phyloP scores from a whole-genome alignment of 73 alveolate species.

The Tetrahymena malaccensis region DNA sequence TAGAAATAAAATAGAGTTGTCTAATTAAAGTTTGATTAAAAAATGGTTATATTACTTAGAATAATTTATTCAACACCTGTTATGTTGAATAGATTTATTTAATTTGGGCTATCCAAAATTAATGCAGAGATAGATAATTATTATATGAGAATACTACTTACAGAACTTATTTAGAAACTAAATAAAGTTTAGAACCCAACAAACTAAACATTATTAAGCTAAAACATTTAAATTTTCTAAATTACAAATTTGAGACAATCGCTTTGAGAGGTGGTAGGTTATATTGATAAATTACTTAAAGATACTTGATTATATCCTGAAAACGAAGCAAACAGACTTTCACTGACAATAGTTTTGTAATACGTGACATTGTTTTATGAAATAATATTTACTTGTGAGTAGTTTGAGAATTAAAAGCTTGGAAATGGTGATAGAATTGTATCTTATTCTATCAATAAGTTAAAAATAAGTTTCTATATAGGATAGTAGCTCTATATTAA shows the following conservation, averaged over 20 bases:
- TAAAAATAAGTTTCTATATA: not conserved
- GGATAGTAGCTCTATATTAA: not conserved
- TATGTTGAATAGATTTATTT: not conserved
- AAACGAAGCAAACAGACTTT: not conserved
- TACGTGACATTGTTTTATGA: not conserved
- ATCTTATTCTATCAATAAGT: not conserved
- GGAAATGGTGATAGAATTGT: not conserved
- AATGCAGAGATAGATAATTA: not conserved
- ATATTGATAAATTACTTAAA: no score
- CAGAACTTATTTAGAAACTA: no score
- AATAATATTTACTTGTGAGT: not conserved
- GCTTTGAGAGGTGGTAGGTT: not conserved
- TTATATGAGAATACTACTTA: not conserved
- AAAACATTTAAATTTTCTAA: no score
- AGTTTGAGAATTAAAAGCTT: not conserved
- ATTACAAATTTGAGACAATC: no score
- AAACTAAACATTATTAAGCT: no score
- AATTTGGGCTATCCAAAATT: not conserved
- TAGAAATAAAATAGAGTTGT: not conserved
- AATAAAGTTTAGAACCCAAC: not conserved
- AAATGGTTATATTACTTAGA: no score
- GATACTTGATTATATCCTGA: not conserved
- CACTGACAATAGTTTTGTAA: not conserved
- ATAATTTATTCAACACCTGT: not conserved
- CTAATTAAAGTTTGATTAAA: not conserved